A percentile compares a stretch with the other conserved stretches of the same genome.
Conservation (phyloP, 2,329 filamentous ascomycete species). For the Sordariomycetes sp. region DNA sequence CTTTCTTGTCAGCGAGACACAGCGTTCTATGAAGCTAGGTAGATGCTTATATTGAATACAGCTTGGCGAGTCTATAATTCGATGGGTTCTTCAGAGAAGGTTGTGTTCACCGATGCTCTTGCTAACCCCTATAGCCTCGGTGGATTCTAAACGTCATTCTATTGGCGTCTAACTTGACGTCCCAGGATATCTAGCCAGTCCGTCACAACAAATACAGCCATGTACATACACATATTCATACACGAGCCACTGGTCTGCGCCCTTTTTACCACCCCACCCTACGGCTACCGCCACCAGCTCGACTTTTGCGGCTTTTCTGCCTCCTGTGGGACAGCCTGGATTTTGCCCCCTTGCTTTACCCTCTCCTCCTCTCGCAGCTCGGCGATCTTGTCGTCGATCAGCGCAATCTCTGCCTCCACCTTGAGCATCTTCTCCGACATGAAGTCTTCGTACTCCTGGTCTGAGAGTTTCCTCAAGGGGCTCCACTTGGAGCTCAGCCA, state of each 20-base stretch:
- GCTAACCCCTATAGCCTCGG: too few species aligned
- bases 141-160: too few species aligned
- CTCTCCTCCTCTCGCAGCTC: slow-evolving; percentile 15
- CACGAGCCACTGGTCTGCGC: neutral
- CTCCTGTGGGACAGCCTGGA: neutral
- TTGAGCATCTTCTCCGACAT: slow-evolving; percentile 60
- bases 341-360: neutral
- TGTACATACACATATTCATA: neutral
- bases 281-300: neutral
- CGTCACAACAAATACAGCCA: too few species aligned
- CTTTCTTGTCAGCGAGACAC: too few species aligned
- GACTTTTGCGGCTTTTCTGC: neutral
- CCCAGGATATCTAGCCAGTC: too few species aligned
- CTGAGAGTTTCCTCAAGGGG: slow-evolving; percentile 58
- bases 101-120: too few species aligned
- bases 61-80: too few species aligned
- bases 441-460: slow-evolving; percentile 63
- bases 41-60: too few species aligned
- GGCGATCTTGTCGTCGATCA: slow-evolving; percentile 66
- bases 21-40: too few species aligned
- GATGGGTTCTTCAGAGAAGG: too few species aligned
- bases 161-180: too few species aligned
- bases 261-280: neutral
- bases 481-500: slow-evolving; percentile 55
- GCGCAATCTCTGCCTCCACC: slow-evolving; percentile 65